phyloP scores from a whole-genome alignment of 768 basidiomycete genomes.

The Pleurotus platypus region DNA sequence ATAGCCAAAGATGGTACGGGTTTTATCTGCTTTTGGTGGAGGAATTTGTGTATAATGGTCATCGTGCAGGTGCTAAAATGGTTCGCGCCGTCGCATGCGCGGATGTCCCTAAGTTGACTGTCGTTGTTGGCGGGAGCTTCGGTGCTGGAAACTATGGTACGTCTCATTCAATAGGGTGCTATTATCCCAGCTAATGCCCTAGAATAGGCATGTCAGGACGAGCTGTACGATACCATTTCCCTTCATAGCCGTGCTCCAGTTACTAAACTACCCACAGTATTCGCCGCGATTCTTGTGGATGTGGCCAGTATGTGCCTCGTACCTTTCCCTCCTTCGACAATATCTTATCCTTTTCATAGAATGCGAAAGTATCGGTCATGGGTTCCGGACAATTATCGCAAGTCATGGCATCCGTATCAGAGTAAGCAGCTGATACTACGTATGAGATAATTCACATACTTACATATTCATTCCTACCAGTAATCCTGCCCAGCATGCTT shows the following conservation, averaged over 20 bases:
- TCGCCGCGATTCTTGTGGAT: constrained; percentile 95
- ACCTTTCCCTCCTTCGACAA: neutral
- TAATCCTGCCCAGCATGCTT: constrained; percentile 74
- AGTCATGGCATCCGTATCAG: constrained; percentile 89
- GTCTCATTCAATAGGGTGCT: constrained; percentile 15
- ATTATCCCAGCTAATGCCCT: constrained; percentile 11
- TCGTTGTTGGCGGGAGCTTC: constrained; percentile 90
- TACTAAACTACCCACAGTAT: constrained; percentile 47
- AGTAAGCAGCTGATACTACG: constrained; percentile 36
- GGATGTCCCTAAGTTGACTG: constrained; percentile 91
- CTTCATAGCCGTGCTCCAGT: neutral
- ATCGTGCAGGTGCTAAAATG: constrained; percentile 76
- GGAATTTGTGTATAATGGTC: too few relatives aligned
- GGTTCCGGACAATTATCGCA: constrained; percentile 89
- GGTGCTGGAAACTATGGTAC: constrained; percentile 93
- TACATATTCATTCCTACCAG: constrained; percentile 29
- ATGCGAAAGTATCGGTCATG: constrained; percentile 94
- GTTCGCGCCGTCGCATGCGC: constrained; percentile 93
- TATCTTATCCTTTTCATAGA: constrained; percentile 36
- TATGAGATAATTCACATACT: neutral
- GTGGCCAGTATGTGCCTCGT: constrained; percentile 81
- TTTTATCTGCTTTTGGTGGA: neutral
- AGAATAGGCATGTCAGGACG: constrained; percentile 83
- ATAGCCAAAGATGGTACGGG: constrained; percentile 84
- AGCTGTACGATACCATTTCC: constrained; percentile 54